Conservation (phyloP, 2,329 filamentous ascomycete species). For the Tolypocladium pustulatum region DNA sequence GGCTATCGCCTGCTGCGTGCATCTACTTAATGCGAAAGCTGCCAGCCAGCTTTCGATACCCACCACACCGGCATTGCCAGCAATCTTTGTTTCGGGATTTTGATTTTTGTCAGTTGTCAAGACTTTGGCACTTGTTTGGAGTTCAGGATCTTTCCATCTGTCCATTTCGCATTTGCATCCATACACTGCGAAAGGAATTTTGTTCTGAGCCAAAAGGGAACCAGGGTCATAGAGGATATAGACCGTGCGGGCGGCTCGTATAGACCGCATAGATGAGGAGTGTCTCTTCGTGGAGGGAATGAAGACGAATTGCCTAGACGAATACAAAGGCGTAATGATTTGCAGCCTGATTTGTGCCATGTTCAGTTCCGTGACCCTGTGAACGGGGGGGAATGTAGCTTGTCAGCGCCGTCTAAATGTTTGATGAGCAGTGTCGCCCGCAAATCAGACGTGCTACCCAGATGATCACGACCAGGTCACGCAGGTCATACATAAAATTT, state of each 20-base stretch:
- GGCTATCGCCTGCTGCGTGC: background rate
- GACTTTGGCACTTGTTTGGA: conserved; percentile 4
- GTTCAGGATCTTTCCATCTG: conserved; percentile 3
- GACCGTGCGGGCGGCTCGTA: background rate
- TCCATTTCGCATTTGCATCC: background rate
- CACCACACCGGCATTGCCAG: background rate
- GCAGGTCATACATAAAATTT: background rate
- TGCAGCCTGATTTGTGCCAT: background rate
- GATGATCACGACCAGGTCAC: background rate
- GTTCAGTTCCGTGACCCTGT: background rate
- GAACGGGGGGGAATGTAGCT: background rate
- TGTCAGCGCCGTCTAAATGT: background rate
- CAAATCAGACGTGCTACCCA: background rate
- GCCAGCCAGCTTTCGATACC: background rate
- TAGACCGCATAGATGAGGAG: background rate
- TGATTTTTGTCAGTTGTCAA: background rate
- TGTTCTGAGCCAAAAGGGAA: background rate
- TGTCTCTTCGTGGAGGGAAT: background rate
- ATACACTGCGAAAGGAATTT: background rate
- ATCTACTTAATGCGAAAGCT: background rate
- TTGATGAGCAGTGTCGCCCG: background rate
- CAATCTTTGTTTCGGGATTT: background rate
- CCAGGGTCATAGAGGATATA: conserved; percentile 3
- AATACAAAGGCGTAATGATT: background rate
- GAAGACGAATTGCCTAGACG: background rate